phyloP scores from a whole-genome alignment of 345 rosid genomes.

The Corymbia maculata region DNA sequence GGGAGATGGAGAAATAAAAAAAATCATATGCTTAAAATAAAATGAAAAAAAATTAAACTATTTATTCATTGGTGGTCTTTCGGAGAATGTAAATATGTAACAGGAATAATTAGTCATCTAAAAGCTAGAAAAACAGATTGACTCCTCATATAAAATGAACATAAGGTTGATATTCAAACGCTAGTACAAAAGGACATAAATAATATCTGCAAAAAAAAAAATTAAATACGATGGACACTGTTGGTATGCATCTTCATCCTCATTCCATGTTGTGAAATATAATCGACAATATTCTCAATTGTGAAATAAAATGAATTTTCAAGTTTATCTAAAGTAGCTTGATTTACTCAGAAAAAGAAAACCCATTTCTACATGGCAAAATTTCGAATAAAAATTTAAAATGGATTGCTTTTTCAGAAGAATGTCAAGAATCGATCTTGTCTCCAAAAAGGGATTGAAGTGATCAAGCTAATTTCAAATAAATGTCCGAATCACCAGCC shows the following conservation, averaged over 20 bases:
- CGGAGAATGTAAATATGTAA: too few relatives aligned
- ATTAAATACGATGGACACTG: too few relatives aligned
- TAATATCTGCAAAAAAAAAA: neutral
- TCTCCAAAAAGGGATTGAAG: neutral
- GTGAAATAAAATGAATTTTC: neutral
- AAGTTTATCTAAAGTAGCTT: neutral
- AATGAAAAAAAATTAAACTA: neutral
- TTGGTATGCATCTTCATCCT: neutral
- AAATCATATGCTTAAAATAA: neutral
- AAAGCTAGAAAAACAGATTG: neutral
- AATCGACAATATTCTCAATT: neutral
- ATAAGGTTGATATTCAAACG: neutral
- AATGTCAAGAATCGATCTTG: too few relatives aligned
- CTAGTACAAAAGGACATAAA: neutral
- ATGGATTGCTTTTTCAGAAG: neutral
- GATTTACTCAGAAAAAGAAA: too few relatives aligned
- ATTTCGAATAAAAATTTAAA: too few relatives aligned
- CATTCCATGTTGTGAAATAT: neutral
- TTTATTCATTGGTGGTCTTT: too few relatives aligned
- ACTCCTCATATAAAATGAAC: neutral
- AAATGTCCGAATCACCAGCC: neutral
- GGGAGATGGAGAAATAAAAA: neutral
- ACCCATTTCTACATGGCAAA: neutral
- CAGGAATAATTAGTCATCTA: neutral
- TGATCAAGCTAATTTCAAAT: too few relatives aligned